Evolutionary conservation across 257 asterid species (phyloP).

Genomic region (Dorcoceras hygrometricum): DNA sequence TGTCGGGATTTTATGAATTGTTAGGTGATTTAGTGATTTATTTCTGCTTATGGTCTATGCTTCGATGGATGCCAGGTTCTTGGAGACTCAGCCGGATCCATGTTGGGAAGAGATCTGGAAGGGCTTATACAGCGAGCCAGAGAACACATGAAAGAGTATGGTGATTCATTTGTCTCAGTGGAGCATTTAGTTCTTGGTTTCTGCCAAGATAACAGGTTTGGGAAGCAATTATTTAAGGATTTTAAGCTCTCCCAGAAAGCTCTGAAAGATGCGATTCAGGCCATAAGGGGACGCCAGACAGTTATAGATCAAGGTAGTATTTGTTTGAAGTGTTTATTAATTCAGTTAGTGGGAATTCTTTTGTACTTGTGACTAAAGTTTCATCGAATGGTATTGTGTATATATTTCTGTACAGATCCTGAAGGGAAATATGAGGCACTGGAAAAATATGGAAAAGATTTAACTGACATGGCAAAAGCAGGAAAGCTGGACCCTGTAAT

Average conservation of each 20-base stretch:
- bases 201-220: slow-evolving; percentile 69
- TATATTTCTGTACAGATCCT: slow-evolving; percentile 52
- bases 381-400: neutral
- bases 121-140: slow-evolving; percentile 81
- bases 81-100: slow-evolving; percentile 84
- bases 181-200: slow-evolving; percentile 95
- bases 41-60: slow-evolving; percentile 1
- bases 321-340: neutral
- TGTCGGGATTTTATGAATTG: neutral
- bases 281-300: slow-evolving; percentile 84
- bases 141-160: slow-evolving; percentile 75
- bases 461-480: slow-evolving; percentile 93
- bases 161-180: slow-evolving; percentile 85
- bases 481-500: slow-evolving; percentile 98
- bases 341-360: neutral
- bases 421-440: slow-evolving; percentile 92
- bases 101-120: slow-evolving; percentile 89
- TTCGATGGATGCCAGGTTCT: slow-evolving; percentile 61
- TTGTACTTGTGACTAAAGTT: neutral
- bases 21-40: slow-evolving; percentile 20
- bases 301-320: slow-evolving; percentile 86
- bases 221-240: slow-evolving; percentile 72
- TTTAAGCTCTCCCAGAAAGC: slow-evolving; percentile 57
- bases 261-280: slow-evolving; percentile 69
- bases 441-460: slow-evolving; percentile 93